Percentiles rank a stretch among this genome's conserved stretches.
Conservation (phyloP, 2,329 filamentous ascomycete species). For the Aspergillus latus region DNA sequence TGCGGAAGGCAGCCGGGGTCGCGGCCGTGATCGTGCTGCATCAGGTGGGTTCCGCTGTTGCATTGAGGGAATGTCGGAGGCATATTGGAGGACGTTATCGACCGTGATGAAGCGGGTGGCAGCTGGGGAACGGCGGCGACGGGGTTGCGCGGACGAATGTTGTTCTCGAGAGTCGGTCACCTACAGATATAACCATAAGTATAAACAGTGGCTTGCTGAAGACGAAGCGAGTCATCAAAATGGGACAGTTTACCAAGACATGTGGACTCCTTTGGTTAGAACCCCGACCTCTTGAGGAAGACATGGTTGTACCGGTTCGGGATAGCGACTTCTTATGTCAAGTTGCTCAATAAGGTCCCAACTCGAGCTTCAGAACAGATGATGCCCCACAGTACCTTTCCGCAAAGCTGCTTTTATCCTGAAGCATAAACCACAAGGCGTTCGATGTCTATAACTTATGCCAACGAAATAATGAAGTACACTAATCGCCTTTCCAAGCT, state of each 20-base stretch:
- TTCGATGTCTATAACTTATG: background rate
- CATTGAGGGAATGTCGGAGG: conserved; percentile 91
- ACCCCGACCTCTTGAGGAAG: conserved; percentile 30
- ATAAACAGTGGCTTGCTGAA: background rate
- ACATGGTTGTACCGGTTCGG: conserved; percentile 22
- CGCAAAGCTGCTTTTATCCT: background rate
- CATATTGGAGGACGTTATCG: conserved; percentile 91
- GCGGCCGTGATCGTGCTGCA: conserved; percentile 31
- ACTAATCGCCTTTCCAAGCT: background rate
- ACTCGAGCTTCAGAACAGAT: background rate
- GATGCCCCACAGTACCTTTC: background rate
- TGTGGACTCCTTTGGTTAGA: conserved; percentile 46
- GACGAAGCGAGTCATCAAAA: background rate
- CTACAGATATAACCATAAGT: conserved; percentile 20
- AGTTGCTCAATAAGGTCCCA: background rate
- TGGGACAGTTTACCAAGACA: conserved; percentile 39
- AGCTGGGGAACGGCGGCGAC: conserved; percentile 37
- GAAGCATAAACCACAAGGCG: background rate
- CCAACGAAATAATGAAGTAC: background rate
- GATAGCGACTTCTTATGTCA: background rate
- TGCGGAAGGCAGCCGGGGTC: conserved; percentile 35
- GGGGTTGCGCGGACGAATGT: conserved; percentile 27
- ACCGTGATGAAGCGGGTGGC: conserved; percentile 81
- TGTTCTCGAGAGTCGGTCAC: conserved; percentile 48
- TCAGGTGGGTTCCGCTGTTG: conserved; percentile 71